Base-by-base conservation (phyloP, 306 rosid species). In the Trifolium pratense region DNA sequence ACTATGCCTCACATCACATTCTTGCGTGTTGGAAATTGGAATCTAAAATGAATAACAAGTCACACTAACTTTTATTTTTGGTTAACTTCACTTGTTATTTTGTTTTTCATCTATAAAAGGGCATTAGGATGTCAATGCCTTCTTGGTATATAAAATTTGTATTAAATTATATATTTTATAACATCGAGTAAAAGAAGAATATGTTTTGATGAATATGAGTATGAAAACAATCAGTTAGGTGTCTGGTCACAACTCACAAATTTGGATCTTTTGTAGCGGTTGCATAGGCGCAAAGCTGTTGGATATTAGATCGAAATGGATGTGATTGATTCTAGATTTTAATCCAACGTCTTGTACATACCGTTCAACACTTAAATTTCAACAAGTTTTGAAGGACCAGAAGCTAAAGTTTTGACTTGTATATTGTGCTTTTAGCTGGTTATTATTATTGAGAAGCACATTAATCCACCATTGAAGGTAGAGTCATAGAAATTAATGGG, bases 401-500 rank as follows among this genome's bases (percentile, higher is more conserved):
- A 48, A 15, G 45, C 13, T 1, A 42, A 66, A 37, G 71, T 23
- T 57, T 45, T 7, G 10, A 55, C 48, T 9, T 7, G 18, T 9
- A 52, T 8, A 52, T 0, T 51, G 5, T 52, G 12, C 62, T 42
- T 11, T n/a, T 42, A 14, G 14, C 48, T 42, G n/a, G n/a, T 42
- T 42, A 0, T 39, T 39, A 39, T 39, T 39, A 39, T 39, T 5
- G 15, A 56, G 80, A 42, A 66, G 68, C 56, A 31, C 46, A 43
- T n/a, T 16, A 7, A 48, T 15, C 58, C 32, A 59, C 43, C 55
- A 26, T 48, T 58, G 48, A 23, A 25, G 26, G 8, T 18, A 5
- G 29, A 37, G 11, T 34, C n/a, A 7, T 34, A 17, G 9, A 63
- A 10, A 64, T 14, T 11, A 64, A 65, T 65, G 71, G 56, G 71